Percentiles rank a stretch among this genome's conserved stretches.
Conservation (phyloP, 768 basidiomycete species). For the Kwoniella mangroviensis region DNA sequence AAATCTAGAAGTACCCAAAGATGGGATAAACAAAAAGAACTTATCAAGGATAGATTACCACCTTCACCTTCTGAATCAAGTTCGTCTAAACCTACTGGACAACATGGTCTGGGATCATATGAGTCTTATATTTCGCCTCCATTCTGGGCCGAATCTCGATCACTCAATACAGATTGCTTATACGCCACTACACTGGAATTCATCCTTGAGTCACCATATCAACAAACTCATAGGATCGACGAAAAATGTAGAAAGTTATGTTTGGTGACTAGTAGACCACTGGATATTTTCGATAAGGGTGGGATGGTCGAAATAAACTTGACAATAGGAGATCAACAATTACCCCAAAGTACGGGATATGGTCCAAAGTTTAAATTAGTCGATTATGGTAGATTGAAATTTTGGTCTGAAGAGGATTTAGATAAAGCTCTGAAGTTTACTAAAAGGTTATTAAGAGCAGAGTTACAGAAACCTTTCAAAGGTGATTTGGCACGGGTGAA, state of each 20-base stretch:
- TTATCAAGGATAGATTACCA: slow-evolving; percentile 9
- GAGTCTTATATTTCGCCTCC: slow-evolving; percentile 1
- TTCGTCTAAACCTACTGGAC: background rate
- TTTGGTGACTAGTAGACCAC: slow-evolving; percentile 30
- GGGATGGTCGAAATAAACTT: slow-evolving; percentile 7
- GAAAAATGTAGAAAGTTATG: slow-evolving; percentile 27
- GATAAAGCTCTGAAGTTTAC: slow-evolving; percentile 28
- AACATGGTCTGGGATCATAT: slow-evolving; percentile 25
- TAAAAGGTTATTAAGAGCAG: slow-evolving; percentile 28
- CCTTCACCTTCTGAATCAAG: slow-evolving; percentile 6
- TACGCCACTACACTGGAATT: slow-evolving; percentile 31
- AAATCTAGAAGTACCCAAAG: slow-evolving; percentile 1
- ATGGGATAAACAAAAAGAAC: slow-evolving; percentile 9
- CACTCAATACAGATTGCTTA: slow-evolving; percentile 12
- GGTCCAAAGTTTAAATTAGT: slow-evolving; percentile 13
- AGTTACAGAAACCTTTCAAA: slow-evolving; percentile 25
- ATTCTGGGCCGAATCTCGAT: slow-evolving; percentile 32
- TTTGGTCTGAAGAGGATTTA: slow-evolving; percentile 28
- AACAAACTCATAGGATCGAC: background rate
- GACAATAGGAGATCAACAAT: slow-evolving; percentile 16
- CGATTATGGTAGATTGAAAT: slow-evolving; percentile 27
- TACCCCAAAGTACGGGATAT: background rate
- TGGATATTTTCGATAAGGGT: slow-evolving; percentile 19
- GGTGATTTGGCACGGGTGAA: slow-evolving; percentile 11
- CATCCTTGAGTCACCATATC: slow-evolving; percentile 6